These are phyloP conservation scores for Ormosia emarginata DNA, from an alignment of 306 rosid genomes.

Conservation along the genomic window DNA sequence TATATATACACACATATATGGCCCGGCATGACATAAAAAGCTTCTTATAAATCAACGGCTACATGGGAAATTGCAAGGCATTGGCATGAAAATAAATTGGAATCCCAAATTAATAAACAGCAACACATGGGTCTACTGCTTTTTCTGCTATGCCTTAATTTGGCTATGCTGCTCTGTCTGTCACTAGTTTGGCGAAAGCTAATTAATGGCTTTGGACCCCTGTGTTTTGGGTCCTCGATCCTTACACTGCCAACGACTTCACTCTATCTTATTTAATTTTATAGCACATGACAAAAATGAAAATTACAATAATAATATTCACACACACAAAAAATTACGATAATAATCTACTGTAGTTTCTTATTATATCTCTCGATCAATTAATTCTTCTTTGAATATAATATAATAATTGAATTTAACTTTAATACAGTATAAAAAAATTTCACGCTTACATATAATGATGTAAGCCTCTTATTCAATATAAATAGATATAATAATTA, in stretches of 20 bases:
- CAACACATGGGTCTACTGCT: not conserved
- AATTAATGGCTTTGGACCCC: conserved; percentile 22
- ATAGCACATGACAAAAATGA: not conserved
- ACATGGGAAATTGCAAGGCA: conserved; percentile 2
- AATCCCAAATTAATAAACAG: conserved; percentile 11
- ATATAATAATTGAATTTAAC: not conserved
- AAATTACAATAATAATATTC: too few relatives aligned
- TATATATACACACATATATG: not conserved
- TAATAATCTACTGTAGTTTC: not conserved
- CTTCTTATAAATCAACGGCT: conserved; percentile 25
- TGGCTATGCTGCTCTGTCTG: not conserved
- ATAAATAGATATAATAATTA: not conserved
- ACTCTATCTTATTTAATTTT: not conserved
- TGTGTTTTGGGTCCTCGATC: not conserved
- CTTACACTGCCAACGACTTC: not conserved
- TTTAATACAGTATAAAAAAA: too few relatives aligned
- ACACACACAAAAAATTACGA: too few relatives aligned
- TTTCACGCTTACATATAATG: not conserved
- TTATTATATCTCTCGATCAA: not conserved
- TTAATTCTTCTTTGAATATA: not conserved
- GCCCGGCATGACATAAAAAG: conserved; percentile 23
- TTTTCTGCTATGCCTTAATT: not conserved
- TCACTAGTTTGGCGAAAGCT: not conserved
- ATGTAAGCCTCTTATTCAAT: not conserved
- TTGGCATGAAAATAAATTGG: not conserved